These are phyloP conservation scores for Pseudogymnoascus sp. DNA, from an alignment of 2,329 filamentous ascomycete species.

Conservation along the genomic window DNA sequence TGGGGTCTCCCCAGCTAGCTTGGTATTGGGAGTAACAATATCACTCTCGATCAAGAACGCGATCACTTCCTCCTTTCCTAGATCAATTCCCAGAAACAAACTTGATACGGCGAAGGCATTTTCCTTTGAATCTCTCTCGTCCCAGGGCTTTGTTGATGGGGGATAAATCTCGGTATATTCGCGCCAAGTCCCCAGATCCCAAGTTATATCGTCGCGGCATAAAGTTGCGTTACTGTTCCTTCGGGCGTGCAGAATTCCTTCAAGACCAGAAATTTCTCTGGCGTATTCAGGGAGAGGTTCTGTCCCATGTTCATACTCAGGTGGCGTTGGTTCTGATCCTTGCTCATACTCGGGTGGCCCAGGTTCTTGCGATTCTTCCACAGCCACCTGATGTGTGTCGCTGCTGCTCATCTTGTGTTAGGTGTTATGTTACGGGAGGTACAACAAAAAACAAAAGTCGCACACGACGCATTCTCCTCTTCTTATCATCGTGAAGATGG, in stretches of 20 bases:
- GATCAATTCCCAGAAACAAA: background rate
- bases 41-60: background rate
- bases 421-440: background rate
- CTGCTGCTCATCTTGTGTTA: background rate
- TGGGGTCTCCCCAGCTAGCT: slow-evolving; percentile 11
- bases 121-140: background rate
- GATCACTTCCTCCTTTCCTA: background rate
- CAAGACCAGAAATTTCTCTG: background rate
- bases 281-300: background rate
- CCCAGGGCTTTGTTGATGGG: background rate
- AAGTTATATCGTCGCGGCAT: background rate
- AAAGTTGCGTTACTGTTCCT: background rate
- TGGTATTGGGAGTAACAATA: slow-evolving; percentile 9
- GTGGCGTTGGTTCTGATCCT: background rate
- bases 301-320: background rate
- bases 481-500: background rate
- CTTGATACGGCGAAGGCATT: background rate
- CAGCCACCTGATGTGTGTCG: background rate
- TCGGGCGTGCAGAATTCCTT: background rate
- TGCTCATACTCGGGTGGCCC: background rate
- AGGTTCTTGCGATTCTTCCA: background rate
- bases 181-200: background rate
- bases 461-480: background rate
- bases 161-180: background rate
- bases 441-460: background rate